Percentiles rank a stretch among this genome's conserved stretches.
These are phyloP conservation scores for Gracilaria caudata DNA, from an alignment of 23 red algal species.

Conservation along the genomic window DNA sequence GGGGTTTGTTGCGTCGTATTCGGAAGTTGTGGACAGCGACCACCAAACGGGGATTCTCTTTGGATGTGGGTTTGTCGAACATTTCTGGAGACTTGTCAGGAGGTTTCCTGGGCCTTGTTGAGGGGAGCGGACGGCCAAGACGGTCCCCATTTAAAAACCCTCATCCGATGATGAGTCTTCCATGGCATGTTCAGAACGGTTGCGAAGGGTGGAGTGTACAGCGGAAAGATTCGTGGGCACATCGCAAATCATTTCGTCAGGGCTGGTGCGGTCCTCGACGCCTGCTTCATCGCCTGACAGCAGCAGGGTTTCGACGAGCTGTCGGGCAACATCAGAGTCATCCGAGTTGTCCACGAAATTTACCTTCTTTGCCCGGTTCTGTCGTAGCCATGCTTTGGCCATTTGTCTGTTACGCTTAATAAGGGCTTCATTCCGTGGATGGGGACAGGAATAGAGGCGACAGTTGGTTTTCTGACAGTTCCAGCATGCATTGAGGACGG, in stretches of 20 bases:
- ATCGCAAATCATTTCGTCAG: background rate
- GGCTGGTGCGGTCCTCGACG: background rate
- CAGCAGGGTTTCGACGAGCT: background rate
- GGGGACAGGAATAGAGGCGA: background rate
- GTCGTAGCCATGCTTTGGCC: background rate
- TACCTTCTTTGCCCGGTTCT: background rate
- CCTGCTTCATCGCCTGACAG: background rate
- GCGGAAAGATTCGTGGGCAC: background rate
- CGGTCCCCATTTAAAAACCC: conserved; percentile 14
- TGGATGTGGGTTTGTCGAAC: background rate
- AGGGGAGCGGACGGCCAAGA: background rate
- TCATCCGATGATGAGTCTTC: background rate
- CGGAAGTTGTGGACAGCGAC: background rate
- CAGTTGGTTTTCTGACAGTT: background rate
- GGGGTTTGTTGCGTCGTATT: background rate
- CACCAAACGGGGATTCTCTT: background rate
- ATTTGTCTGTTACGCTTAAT: background rate
- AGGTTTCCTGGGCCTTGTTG: background rate
- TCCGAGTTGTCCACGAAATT: background rate
- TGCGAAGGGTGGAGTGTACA: background rate
- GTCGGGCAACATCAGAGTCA: background rate
- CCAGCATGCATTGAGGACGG: background rate
- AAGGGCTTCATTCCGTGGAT: background rate
- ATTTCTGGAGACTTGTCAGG: background rate
- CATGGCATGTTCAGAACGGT: background rate